A percentile compares a stretch with the other conserved stretches of the same genome.
These are phyloP conservation scores for Leccinum imitatum DNA, from an alignment of 768 basidiomycete genomes.

Conservation along the genomic window DNA sequence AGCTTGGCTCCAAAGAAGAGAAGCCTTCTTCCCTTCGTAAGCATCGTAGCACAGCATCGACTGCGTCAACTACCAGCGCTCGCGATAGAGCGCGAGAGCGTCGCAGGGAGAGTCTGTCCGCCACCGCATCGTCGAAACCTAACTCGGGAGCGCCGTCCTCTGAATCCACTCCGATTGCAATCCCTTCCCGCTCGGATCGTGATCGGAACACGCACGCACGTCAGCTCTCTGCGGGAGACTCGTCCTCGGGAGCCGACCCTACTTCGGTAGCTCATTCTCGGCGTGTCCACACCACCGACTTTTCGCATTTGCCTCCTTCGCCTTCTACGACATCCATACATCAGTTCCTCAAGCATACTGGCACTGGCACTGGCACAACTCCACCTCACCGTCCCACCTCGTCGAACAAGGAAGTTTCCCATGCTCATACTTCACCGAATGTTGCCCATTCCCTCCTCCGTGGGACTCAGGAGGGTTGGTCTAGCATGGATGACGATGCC, in stretches of 20 bases:
- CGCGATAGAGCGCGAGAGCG: slow-evolving; percentile 51
- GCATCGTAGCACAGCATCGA: slow-evolving; percentile 70
- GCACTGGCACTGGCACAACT: slow-evolving; percentile 37
- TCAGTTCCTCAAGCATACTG: slow-evolving; percentile 67
- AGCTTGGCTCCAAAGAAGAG: slow-evolving; percentile 45
- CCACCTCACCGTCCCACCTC: slow-evolving; percentile 35
- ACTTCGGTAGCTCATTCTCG: slow-evolving; percentile 50
- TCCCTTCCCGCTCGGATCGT: slow-evolving; percentile 26
- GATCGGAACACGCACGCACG: slow-evolving; percentile 51
- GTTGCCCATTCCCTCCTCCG: slow-evolving; percentile 84
- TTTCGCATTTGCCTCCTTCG: slow-evolving; percentile 88
- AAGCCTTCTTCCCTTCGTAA: slow-evolving; percentile 51
- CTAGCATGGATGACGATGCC: slow-evolving; percentile 81
- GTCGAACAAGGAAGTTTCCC: slow-evolving; percentile 40
- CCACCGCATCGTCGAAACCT: slow-evolving; percentile 41
- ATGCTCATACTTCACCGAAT: slow-evolving; percentile 51
- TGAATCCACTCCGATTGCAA: slow-evolving; percentile 27
- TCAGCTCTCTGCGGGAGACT: slow-evolving; percentile 69
- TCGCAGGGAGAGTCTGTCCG: slow-evolving; percentile 48
- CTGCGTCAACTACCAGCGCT: slow-evolving; percentile 38
- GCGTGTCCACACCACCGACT: slow-evolving; percentile 71
- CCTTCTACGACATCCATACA: slow-evolving; percentile 90
- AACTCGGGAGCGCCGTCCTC: slow-evolving; percentile 1
- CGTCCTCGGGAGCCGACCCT: slow-evolving; percentile 51
- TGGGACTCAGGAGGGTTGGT: slow-evolving; percentile 90